Conservation (phyloP, 2,329 filamentous ascomycete genomes). For the Exophiala alcalophila region DNA sequence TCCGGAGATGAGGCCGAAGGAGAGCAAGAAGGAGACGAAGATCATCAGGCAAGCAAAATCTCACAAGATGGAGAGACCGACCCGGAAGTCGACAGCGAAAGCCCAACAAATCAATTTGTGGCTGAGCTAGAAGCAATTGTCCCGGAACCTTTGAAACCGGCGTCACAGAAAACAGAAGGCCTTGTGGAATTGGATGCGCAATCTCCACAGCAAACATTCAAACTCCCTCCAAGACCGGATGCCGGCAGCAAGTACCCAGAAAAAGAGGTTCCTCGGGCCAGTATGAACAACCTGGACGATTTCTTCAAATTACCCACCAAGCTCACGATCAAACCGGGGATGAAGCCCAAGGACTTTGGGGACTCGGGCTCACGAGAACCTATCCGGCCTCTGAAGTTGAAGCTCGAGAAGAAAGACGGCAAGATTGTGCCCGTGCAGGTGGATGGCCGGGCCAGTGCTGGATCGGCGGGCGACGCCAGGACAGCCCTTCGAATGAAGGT, state of each 20-base stretch:
- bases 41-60: too few relatives aligned
- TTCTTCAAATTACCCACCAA: constrained; percentile 21
- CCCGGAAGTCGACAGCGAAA: not conserved
- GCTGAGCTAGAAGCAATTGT: constrained; percentile 29
- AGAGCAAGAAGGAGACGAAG: constrained; percentile 1
- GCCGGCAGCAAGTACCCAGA: constrained; percentile 9
- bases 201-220: constrained; percentile 24
- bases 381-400: constrained; percentile 23
- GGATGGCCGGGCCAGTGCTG: constrained; percentile 1
- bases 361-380: constrained; percentile 9
- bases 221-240: constrained; percentile 23
- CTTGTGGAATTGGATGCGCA: constrained; percentile 28
- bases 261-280: constrained; percentile 16
- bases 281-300: constrained; percentile 15
- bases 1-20: not conserved
- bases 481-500: constrained; percentile 16
- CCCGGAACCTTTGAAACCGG: constrained; percentile 5
- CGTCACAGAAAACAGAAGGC: constrained; percentile 9
- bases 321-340: constrained; percentile 11
- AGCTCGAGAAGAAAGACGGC: constrained; percentile 23
- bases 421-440: constrained; percentile 25
- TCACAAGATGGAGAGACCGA: too few relatives aligned
- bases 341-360: constrained; percentile 22
- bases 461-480: not conserved
- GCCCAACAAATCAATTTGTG: constrained; percentile 16